Conservation (phyloP, 495 filamentous ascomycete genomes). For the Neurospora sp. region DNA sequence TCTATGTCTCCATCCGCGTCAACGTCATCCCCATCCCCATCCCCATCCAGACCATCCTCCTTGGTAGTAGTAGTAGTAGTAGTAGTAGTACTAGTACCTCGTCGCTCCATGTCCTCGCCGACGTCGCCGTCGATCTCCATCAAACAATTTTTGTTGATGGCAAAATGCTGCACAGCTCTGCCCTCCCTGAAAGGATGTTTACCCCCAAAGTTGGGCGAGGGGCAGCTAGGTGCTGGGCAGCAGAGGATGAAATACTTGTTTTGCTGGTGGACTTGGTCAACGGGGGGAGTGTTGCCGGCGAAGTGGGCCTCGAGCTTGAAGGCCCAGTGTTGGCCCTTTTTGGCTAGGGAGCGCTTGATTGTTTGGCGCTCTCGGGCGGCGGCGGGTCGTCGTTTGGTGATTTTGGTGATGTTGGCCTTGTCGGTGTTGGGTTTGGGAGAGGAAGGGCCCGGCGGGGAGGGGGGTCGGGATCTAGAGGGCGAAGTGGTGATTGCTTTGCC, state of each 20-base stretch:
- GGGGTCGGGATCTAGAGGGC: neutral
- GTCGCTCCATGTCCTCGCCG: too few relatives aligned
- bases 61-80: too few relatives aligned
- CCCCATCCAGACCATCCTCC: too few relatives aligned
- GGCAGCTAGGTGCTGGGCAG: neutral
- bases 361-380: neutral
- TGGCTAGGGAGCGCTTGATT: neutral
- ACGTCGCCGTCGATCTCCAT: neutral
- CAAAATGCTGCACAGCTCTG: neutral
- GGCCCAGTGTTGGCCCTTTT: neutral
- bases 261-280: neutral
- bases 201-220: neutral
- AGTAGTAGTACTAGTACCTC: too few relatives aligned
- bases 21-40: neutral
- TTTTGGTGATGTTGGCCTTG: neutral
- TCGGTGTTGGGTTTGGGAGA: neutral
- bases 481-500: neutral
- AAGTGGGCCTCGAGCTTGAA: neutral
- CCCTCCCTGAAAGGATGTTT: neutral
- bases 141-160: neutral
- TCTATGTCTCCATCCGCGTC: neutral
- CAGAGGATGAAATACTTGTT: neutral
- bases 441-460: neutral
- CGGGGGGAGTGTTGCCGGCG: neutral
- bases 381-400: neutral